These are phyloP conservation scores for Polyporus arcularius DNA, from an alignment of 768 basidiomycete species.

Conservation along the genomic window DNA sequence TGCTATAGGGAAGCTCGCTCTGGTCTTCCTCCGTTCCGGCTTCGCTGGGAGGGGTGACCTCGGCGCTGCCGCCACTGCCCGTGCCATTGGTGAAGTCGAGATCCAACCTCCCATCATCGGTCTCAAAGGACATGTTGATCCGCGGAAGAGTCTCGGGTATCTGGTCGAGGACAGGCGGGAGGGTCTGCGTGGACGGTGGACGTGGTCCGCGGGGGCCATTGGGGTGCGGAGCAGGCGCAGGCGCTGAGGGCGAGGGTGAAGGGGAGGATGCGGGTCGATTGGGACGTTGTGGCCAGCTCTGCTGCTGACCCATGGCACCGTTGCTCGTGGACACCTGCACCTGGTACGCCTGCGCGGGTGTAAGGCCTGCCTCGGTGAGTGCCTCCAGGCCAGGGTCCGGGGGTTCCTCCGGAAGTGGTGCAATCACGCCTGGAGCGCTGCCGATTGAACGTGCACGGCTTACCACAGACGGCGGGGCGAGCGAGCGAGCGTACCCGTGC, in stretches of 20 bases:
- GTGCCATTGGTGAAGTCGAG: constrained; percentile 44
- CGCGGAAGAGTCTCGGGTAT: constrained; percentile 34
- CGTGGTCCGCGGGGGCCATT: constrained; percentile 10
- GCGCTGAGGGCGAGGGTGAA: constrained; percentile 4
- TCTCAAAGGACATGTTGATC: constrained; percentile 48
- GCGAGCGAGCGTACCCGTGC: constrained; percentile 32
- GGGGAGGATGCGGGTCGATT: constrained; percentile 20
- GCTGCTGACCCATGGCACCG: constrained; percentile 31
- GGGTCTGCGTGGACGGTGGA: constrained; percentile 24
- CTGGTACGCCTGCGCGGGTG: constrained; percentile 81
- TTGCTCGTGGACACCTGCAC: constrained; percentile 64
- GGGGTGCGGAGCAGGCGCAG: background rate
- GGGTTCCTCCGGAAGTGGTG: constrained; percentile 50
- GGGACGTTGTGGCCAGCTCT: constrained; percentile 35
- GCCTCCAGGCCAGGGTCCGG: constrained; percentile 49
- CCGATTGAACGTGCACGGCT: constrained; percentile 54
- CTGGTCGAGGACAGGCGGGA: constrained; percentile 11
- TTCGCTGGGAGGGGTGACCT: constrained; percentile 19
- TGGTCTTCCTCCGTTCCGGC: constrained; percentile 19
- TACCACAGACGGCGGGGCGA: constrained; percentile 43
- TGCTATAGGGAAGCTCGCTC: constrained; percentile 24
- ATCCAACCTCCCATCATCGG: constrained; percentile 57
- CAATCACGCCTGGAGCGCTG: constrained; percentile 47
- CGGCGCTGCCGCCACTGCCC: constrained; percentile 6
- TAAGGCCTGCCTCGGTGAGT: constrained; percentile 53